A percentile compares a stretch with the other conserved stretches of the same genome.
Evolutionary conservation across 1,284 basidiomycete genomes (phyloP).

Genomic region (Microbotryum lychnidis-dioicae): DNA sequence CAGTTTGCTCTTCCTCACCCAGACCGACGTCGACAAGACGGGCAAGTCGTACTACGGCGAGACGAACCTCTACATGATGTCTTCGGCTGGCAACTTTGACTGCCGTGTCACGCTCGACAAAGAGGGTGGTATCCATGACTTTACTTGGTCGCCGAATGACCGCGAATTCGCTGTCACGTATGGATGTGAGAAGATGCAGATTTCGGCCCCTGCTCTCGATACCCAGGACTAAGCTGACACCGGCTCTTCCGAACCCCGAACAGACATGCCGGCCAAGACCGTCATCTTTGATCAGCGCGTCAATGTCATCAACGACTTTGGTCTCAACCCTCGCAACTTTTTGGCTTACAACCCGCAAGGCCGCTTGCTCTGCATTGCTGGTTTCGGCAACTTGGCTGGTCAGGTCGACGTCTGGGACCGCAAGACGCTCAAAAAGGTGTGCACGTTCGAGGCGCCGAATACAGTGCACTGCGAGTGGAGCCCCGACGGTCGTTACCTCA

Average conservation of each 20-base stretch:
- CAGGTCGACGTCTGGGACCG: conserved; percentile 89
- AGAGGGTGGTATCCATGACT: conserved; percentile 95
- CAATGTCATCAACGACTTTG: conserved; percentile 82
- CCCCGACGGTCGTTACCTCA: conserved; percentile 80
- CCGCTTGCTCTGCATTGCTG: conserved; percentile 76
- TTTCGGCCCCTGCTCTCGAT: neutral
- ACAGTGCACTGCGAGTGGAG: conserved; percentile 93
- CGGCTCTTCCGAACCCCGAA: neutral
- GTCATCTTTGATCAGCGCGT: conserved; percentile 87
- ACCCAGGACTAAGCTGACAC: neutral
- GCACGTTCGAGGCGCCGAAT: conserved; percentile 84
- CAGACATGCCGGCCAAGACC: conserved; percentile 91
- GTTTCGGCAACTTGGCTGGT: conserved; percentile 93
- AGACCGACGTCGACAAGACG: conserved; percentile 92
- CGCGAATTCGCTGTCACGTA: conserved; percentile 87
- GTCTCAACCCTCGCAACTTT: conserved; percentile 79
- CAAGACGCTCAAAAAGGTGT: conserved; percentile 70
- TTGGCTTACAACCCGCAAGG: conserved; percentile 93
- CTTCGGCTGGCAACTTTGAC: conserved; percentile 91
- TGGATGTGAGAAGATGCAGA: conserved; percentile 56
- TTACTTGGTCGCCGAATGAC: conserved; percentile 92
- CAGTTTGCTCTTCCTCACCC: conserved; percentile 67
- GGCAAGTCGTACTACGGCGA: conserved; percentile 99
- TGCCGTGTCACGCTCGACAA: conserved; percentile 84
- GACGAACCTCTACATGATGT: conserved; percentile 87